Percentiles rank a stretch among this genome's conserved stretches.
Conservation (phyloP, 192 early-diverging fungal genomes). For the Backusella liffmaniae region DNA sequence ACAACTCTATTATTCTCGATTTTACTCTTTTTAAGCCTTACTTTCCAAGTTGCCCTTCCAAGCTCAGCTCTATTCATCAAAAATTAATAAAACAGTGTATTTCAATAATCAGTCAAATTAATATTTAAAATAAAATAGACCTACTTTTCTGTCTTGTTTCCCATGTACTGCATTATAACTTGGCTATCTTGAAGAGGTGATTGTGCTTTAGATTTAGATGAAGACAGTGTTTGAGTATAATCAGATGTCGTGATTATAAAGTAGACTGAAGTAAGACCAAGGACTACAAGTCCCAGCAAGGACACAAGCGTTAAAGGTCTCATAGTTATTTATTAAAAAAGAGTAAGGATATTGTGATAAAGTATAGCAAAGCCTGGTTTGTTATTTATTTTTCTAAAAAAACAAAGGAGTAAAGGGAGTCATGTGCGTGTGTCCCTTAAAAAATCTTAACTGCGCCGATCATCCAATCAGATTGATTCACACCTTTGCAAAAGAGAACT, state of each 20-base stretch:
- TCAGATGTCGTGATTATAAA: background rate
- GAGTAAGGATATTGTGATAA: background rate
- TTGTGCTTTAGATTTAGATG: background rate
- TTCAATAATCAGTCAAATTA: background rate
- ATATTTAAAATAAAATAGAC: background rate
- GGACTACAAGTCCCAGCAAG: background rate
- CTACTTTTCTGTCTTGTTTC: slow-evolving; percentile 47
- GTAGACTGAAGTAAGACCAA: background rate
- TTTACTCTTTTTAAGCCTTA: background rate
- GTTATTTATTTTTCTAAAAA: background rate
- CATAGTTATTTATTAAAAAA: background rate
- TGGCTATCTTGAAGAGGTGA: background rate
- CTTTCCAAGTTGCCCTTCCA: slow-evolving; percentile 85
- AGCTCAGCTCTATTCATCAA: slow-evolving; percentile 70
- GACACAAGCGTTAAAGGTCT: background rate
- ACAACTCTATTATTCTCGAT: too few species aligned
- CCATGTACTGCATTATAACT: slow-evolving; percentile 45
- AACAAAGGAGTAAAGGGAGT: background rate
- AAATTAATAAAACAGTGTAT: background rate
- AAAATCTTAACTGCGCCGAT: background rate
- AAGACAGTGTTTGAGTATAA: background rate
- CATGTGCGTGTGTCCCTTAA: background rate
- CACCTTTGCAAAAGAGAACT: background rate
- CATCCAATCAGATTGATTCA: background rate
- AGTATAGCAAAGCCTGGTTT: background rate